Evolutionary conservation across 1,284 basidiomycete genomes (phyloP).

Genomic region (Ustilago loliicola): DNA sequence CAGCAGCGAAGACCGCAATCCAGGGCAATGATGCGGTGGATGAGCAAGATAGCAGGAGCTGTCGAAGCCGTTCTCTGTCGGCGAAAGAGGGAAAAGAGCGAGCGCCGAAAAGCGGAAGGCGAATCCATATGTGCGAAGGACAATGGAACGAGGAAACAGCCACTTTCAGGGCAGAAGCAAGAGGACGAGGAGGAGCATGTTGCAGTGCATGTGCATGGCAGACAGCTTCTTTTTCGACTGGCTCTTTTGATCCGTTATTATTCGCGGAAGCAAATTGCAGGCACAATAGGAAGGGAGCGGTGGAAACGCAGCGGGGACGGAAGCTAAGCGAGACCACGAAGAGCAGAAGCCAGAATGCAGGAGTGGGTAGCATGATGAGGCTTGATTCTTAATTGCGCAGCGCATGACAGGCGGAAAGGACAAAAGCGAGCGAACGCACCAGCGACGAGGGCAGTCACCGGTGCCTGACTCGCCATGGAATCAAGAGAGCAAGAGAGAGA

Average conservation of each 20-base stretch:
- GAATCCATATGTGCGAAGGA: neutral
- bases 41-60: neutral
- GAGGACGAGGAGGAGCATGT: neutral
- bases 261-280: neutral
- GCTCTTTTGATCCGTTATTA: neutral
- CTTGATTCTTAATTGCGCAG: conserved; percentile 7
- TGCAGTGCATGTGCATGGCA: conserved; percentile 18
- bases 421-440: neutral
- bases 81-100: conserved; percentile 1
- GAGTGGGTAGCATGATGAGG: neutral
- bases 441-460: neutral
- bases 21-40: neutral
- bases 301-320: neutral
- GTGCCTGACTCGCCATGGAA: conserved; percentile 7
- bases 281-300: neutral
- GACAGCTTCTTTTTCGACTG: conserved; percentile 14
- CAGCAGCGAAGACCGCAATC: neutral
- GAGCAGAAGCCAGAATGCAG: neutral
- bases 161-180: conserved; percentile 5
- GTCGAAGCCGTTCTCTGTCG: neutral
- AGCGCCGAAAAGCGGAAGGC: conserved; percentile 1
- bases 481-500: neutral
- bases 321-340: neutral
- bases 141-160: neutral
- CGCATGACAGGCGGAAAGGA: conserved; percentile 4